Evolutionary conservation across 2,329 filamentous ascomycete species (phyloP).

Genomic region (Colletotrichum chlorophyti): DNA sequence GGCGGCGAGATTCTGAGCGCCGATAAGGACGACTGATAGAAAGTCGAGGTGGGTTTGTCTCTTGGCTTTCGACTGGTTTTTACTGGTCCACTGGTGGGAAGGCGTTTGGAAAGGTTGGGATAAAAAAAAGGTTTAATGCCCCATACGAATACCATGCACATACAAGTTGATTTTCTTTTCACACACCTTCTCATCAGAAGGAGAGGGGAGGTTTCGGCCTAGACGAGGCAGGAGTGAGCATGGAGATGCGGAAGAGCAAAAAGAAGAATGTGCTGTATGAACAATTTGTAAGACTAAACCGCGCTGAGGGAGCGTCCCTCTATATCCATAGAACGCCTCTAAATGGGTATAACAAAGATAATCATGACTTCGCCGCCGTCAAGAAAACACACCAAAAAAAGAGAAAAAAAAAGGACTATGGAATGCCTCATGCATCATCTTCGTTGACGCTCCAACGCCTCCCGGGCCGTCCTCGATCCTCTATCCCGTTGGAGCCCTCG

Average conservation of each 20-base stretch:
- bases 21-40: constrained; percentile 62
- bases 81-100: neutral
- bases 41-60: neutral
- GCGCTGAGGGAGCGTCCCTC: neutral
- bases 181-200: neutral
- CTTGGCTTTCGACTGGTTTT: constrained; percentile 4
- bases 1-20: constrained; percentile 62
- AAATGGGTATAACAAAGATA: constrained; percentile 28
- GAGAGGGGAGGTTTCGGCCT: neutral
- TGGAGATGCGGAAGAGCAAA: neutral
- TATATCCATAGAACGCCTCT: constrained; percentile 14
- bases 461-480: constrained; percentile 9
- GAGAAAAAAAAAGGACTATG: too few species aligned
- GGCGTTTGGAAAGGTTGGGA: neutral
- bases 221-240: too few species aligned
- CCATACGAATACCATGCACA: constrained; percentile 17
- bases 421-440: neutral
- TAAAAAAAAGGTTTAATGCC: neutral
- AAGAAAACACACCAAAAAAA: neutral
- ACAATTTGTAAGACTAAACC: constrained; percentile 13
- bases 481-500: neutral
- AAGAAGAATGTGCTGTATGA: neutral
- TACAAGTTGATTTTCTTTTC: neutral
- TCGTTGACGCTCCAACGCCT: constrained; percentile 20
- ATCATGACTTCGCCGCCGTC: constrained; percentile 11